Evolutionary conservation across 2,329 filamentous ascomycete species (phyloP).

Genomic region (Berkeleyomyces basicola): DNA sequence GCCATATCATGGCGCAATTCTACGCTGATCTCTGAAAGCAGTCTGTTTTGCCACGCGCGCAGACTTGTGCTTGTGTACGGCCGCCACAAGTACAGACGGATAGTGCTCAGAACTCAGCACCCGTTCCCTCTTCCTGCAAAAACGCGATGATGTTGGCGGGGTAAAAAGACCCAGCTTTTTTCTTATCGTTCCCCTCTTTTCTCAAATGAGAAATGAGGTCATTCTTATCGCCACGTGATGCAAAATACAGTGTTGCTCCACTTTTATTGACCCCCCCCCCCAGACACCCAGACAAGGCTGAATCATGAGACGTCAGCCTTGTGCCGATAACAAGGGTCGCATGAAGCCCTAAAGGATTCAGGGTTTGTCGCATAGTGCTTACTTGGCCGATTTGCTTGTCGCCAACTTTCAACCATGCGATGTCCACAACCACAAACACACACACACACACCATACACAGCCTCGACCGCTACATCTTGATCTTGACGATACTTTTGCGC

Average conservation of each 20-base stretch:
- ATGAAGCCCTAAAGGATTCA: not conserved
- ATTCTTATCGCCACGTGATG: not conserved
- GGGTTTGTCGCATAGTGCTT: not conserved
- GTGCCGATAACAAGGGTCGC: not conserved
- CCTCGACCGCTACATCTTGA: not conserved
- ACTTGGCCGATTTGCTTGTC: not conserved
- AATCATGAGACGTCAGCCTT: not conserved
- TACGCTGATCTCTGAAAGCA: too few species aligned
- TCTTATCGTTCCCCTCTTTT: not conserved
- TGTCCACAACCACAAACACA: too few species aligned
- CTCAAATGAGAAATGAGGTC: not conserved
- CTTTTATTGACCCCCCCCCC: not conserved
- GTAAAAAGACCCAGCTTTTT: not conserved
- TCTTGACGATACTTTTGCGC: not conserved
- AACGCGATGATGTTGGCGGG: not conserved
- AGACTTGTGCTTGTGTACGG: too few species aligned
- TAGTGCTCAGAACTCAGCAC: too few species aligned
- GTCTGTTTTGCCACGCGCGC: too few species aligned
- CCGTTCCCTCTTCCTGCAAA: not conserved
- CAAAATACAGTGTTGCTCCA: not conserved
- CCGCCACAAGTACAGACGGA: too few species aligned
- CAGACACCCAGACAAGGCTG: not conserved
- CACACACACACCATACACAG: too few species aligned
- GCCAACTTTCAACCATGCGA: not conserved
- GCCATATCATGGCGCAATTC: too few species aligned